These are phyloP conservation scores for Heliamphora pulchella DNA, from an alignment of 179 eudicot species.

Conservation along the genomic window DNA sequence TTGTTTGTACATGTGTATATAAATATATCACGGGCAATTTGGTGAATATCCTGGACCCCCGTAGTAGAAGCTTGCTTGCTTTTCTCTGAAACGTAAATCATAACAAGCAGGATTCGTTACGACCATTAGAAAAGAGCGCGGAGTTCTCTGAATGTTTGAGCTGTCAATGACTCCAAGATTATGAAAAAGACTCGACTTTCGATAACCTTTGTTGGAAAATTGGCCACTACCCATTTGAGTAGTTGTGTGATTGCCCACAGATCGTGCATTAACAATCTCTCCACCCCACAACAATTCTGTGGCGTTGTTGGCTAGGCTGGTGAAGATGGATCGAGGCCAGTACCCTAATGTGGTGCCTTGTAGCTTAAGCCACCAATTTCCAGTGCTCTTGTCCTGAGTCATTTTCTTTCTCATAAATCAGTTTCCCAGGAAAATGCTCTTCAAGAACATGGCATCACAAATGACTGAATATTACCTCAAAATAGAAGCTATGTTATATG, in stretches of 20 bases:
- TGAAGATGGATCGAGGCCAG: neutral
- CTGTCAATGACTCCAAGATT: neutral
- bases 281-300: neutral
- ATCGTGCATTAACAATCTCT: neutral
- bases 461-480: too few relatives aligned
- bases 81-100: neutral
- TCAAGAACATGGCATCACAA: neutral
- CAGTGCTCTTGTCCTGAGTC: neutral
- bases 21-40: too few relatives aligned
- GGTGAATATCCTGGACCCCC: neutral
- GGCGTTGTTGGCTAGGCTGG: neutral
- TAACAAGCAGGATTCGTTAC: neutral
- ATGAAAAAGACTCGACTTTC: neutral
- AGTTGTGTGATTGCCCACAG: neutral
- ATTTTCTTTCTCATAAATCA: neutral
- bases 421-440: neutral
- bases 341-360: neutral
- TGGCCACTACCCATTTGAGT: slow-evolving; percentile 11
- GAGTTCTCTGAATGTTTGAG: neutral
- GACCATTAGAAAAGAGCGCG: neutral
- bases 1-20: too few relatives aligned
- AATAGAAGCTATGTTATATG: too few relatives aligned
- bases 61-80: neutral
- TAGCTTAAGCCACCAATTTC: neutral
- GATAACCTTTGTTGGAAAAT: neutral